Percentiles rank a stretch among this genome's conserved stretches.
Evolutionary conservation across 2,329 filamentous ascomycete genomes (phyloP).

Genomic region (Fusarium camptoceras): DNA sequence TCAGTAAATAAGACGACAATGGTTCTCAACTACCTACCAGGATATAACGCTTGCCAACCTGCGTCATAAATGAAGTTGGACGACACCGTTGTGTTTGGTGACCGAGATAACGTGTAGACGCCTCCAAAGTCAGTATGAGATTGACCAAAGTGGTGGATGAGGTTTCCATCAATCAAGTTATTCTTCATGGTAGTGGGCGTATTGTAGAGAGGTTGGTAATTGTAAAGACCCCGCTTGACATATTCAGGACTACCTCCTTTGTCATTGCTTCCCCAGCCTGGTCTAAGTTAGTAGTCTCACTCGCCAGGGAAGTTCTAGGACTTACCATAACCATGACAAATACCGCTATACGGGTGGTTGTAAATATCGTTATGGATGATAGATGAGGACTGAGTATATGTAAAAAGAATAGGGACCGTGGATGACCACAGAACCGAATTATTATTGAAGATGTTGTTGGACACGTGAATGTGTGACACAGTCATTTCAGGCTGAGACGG

Average conservation of each 20-base stretch:
- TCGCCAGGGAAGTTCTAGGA: rapidly evolving
- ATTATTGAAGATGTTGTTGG: conserved; percentile 15
- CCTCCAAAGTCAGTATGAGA: conserved; percentile 10
- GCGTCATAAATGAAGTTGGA: conserved; percentile 15
- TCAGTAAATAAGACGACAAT: rapidly evolving
- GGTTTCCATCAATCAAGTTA: conserved; percentile 5
- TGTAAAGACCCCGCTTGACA: background rate
- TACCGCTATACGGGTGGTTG: conserved; percentile 13
- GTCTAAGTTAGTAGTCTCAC: background rate
- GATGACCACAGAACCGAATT: conserved; percentile 16
- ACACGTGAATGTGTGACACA: background rate
- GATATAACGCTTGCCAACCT: background rate
- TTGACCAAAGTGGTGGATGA: conserved; percentile 6
- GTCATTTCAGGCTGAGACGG: background rate
- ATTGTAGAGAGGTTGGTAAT: background rate
- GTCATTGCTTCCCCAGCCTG: conserved; percentile 15
- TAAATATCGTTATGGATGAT: conserved; percentile 5
- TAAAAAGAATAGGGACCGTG: conserved; percentile 1
- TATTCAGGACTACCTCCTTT: conserved; percentile 3
- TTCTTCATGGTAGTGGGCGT: background rate
- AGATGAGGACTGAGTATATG: conserved; percentile 9
- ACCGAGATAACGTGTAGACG: conserved; percentile 5
- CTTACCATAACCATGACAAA: conserved; percentile 9
- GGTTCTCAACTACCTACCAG: background rate
- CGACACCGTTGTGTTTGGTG: background rate